These are phyloP conservation scores for Thelonectria discophora DNA, from an alignment of 2,329 filamentous ascomycete genomes.

Conservation along the genomic window DNA sequence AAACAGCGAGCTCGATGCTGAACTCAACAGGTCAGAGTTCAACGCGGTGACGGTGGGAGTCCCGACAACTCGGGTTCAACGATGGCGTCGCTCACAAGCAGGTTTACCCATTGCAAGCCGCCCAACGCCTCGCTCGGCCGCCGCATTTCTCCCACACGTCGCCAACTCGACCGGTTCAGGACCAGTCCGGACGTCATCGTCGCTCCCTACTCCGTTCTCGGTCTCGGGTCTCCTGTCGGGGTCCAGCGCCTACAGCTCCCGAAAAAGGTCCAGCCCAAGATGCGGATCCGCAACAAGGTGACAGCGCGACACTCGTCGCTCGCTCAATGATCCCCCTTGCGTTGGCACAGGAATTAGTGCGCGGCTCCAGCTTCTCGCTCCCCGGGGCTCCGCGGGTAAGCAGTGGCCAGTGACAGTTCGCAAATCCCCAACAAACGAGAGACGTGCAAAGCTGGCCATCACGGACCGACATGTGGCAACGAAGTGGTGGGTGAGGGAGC, in stretches of 20 bases:
- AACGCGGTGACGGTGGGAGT: not conserved
- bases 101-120: too few species aligned
- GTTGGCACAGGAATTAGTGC: not conserved
- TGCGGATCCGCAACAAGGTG: slow-evolving; percentile 4
- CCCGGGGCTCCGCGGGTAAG: not conserved
- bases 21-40: slow-evolving; percentile 1
- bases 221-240: not conserved
- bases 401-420: not conserved
- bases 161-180: not conserved
- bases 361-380: slow-evolving; percentile 4
- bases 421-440: not conserved
- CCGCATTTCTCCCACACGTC: not conserved
- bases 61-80: not conserved
- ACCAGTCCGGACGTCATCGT: not conserved
- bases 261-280: not conserved
- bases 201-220: not conserved
- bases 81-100: not conserved
- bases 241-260: not conserved
- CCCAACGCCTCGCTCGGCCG: too few species aligned
- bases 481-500: not conserved
- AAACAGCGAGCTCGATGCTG: too few species aligned
- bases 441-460: not conserved
- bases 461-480: not conserved
- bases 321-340: not conserved
- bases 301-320: not conserved